Percentiles rank a stretch among this genome's conserved stretches.
phyloP scores from a whole-genome alignment of 345 rosid genomes.

The Aquilaria yunnanensis region DNA sequence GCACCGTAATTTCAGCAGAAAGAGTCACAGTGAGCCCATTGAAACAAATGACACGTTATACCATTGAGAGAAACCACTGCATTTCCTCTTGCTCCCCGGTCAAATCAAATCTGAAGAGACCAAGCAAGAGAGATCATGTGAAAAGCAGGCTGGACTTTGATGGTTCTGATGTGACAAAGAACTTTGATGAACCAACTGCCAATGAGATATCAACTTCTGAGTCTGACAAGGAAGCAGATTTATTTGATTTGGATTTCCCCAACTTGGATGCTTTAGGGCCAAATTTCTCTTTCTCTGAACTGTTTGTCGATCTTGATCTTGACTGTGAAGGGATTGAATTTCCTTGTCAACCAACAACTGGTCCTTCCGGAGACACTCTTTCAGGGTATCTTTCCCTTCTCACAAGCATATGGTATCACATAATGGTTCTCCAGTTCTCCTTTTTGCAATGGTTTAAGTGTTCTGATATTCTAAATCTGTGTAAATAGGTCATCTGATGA shows the following conservation, averaged over 20 bases:
- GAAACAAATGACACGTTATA: constrained; percentile 50
- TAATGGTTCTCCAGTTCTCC: background rate
- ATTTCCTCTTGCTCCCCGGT: constrained; percentile 68
- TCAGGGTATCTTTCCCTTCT: constrained; percentile 29
- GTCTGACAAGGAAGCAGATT: constrained; percentile 53
- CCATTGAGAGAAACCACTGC: constrained; percentile 64
- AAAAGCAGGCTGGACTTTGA: constrained; percentile 90
- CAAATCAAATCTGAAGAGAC: constrained; percentile 44
- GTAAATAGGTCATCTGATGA: constrained; percentile 42
- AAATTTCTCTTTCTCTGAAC: constrained; percentile 56
- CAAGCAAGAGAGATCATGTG: constrained; percentile 55
- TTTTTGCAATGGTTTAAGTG: background rate
- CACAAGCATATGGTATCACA: background rate
- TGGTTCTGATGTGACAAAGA: constrained; percentile 39
- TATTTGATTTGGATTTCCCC: constrained; percentile 60
- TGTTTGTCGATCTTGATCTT: constrained; percentile 66
- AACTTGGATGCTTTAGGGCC: constrained; percentile 57
- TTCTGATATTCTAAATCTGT: constrained; percentile 11
- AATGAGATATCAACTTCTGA: constrained; percentile 43
- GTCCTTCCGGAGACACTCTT: constrained; percentile 20
- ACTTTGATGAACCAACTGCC: constrained; percentile 24
- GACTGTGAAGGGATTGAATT: constrained; percentile 32
- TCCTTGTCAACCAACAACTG: constrained; percentile 33
- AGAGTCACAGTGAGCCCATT: constrained; percentile 64
- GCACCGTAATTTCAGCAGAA: constrained; percentile 63